A percentile compares a stretch with the other conserved stretches of the same genome.
Conservation (phyloP, 83 land plant genomes). For the Picea mariana region DNA sequence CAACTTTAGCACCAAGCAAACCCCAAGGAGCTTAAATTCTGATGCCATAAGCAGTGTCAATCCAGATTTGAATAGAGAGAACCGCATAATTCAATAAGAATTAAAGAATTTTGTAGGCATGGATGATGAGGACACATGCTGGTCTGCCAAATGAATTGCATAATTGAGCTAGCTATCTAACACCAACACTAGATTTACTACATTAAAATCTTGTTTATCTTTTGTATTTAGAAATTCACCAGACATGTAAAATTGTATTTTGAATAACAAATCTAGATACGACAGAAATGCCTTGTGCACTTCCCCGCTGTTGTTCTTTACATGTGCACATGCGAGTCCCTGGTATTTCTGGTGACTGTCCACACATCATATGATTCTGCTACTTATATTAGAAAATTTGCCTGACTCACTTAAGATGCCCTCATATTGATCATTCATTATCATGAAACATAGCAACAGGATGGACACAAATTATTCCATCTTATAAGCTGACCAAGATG, state of each 20-base stretch:
- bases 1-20: too few relatives aligned
- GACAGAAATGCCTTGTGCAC: background rate
- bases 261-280: background rate
- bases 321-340: background rate
- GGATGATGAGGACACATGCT: background rate
- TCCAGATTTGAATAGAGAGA: too few relatives aligned
- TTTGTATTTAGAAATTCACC: background rate
- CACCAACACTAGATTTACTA: background rate
- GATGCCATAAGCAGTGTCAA: too few relatives aligned
- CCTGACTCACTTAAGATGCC: too few relatives aligned
- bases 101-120: background rate
- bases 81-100: background rate
- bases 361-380: too few relatives aligned
- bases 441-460: too few relatives aligned
- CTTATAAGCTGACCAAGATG: background rate
- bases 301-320: background rate
- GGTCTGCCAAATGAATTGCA: background rate
- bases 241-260: background rate
- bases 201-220: background rate
- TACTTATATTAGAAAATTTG: too few relatives aligned
- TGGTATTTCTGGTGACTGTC: background rate
- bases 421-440: too few relatives aligned
- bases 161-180: background rate
- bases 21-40: too few relatives aligned
- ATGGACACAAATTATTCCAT: too few relatives aligned